phyloP scores from a whole-genome alignment of 192 early-diverging fungal species.

The Coemansia sp. region DNA sequence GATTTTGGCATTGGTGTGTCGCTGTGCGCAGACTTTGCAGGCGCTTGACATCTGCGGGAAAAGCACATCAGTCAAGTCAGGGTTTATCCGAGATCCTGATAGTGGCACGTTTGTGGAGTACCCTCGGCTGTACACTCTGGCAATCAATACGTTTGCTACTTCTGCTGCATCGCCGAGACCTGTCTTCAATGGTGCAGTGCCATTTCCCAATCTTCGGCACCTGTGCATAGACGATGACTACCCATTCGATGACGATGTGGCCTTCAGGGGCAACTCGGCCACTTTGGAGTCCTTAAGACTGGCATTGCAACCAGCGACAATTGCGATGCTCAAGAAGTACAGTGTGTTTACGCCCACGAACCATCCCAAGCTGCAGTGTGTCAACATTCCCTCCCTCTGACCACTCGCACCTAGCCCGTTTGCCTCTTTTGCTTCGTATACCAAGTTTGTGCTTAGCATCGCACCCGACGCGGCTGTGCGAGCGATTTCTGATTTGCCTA shows the following conservation, averaged over 20 bases:
- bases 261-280: conserved; percentile 2
- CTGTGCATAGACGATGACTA: not conserved
- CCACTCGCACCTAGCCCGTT: too few relatives aligned
- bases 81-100: too few relatives aligned
- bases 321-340: not conserved
- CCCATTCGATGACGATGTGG: conserved; percentile 7
- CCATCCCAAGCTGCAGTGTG: not conserved
- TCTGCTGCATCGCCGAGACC: not conserved
- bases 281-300: conserved; percentile 2
- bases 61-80: too few relatives aligned
- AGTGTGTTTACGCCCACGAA: not conserved
- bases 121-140: not conserved
- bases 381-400: not conserved
- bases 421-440: not conserved
- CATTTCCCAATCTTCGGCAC: conserved; percentile 1
- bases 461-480: not conserved
- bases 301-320: not conserved
- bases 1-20: too few relatives aligned
- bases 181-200: not conserved
- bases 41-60: too few relatives aligned
- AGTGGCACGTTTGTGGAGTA: conserved; percentile 4
- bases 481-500: not conserved
- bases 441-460: not conserved
- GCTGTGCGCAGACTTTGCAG: too few relatives aligned
- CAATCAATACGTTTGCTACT: not conserved